Evolutionary conservation across 495 filamentous ascomycete species (phyloP).

Genomic region (Penicillium macrosclerotiorum): DNA sequence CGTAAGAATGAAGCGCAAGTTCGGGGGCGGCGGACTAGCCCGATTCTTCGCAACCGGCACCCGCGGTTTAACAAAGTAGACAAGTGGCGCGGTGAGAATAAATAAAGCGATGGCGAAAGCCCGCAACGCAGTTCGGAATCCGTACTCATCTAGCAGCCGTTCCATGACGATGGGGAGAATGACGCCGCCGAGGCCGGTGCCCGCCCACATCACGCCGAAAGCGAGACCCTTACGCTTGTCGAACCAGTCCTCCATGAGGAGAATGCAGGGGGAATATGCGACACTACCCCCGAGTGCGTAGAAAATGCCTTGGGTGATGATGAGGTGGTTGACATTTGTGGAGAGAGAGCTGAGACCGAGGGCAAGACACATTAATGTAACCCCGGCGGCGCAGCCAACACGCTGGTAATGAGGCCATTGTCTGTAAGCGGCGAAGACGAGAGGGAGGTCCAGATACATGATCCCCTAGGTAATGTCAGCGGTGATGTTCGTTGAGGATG

Average conservation of each 20-base stretch:
- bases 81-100: conserved; percentile 47
- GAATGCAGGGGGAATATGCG: conserved; percentile 43
- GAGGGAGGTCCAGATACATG: conserved; percentile 50
- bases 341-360: conserved; percentile 46
- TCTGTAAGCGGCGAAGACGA: too few relatives aligned
- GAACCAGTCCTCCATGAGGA: conserved; percentile 56
- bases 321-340: conserved; percentile 40
- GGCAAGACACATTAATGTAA: conserved; percentile 37
- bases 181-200: conserved; percentile 38
- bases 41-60: conserved; percentile 28
- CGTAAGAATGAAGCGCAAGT: too few relatives aligned
- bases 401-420: too few relatives aligned
- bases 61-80: conserved; percentile 54
- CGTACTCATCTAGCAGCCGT: conserved; percentile 46
- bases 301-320: conserved; percentile 48
- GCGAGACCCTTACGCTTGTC: conserved; percentile 43
- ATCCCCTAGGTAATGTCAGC: conserved; percentile 43
- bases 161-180: conserved; percentile 48
- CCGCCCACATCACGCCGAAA: conserved; percentile 47
- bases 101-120: conserved; percentile 47
- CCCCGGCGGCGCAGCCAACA: too few relatives aligned
- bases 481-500: too few relatives aligned
- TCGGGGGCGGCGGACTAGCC: conserved; percentile 19
- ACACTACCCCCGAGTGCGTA: conserved; percentile 46
- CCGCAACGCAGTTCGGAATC: conserved; percentile 48